Percentiles rank a stretch among this genome's conserved stretches.
These are phyloP conservation scores for Lichtheimia ornata DNA, from an alignment of 371 early-diverging fungal genomes.

Conservation along the genomic window DNA sequence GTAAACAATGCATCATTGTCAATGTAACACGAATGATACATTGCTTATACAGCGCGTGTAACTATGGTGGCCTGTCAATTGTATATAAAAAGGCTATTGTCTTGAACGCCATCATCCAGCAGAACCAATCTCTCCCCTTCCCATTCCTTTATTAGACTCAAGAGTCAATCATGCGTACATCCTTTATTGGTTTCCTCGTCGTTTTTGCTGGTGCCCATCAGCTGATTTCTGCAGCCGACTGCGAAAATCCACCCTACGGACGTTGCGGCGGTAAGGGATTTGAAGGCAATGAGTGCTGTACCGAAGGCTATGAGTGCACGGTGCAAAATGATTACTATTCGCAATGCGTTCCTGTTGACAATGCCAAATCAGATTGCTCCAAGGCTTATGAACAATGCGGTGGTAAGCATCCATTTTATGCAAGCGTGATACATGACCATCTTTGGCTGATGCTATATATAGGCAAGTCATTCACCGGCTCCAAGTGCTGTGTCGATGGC, in stretches of 20 bases:
- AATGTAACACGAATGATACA: too few relatives aligned
- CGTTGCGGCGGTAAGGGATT: slow-evolving; percentile 13
- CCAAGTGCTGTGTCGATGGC: slow-evolving; percentile 39
- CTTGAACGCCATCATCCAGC: not conserved
- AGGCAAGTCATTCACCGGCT: slow-evolving; percentile 33
- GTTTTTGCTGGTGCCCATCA: slow-evolving; percentile 6
- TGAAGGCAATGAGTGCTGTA: slow-evolving; percentile 7
- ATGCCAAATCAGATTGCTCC: slow-evolving; percentile 11
- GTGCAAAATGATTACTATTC: slow-evolving; percentile 12
- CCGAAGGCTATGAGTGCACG: slow-evolving; percentile 12
- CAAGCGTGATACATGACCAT: not conserved
- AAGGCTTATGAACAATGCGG: slow-evolving; percentile 36
- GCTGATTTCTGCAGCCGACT: slow-evolving; percentile 9
- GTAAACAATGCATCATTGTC: too few relatives aligned
- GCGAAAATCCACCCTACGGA: slow-evolving; percentile 6
- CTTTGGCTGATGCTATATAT: not conserved
- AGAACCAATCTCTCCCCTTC: not conserved
- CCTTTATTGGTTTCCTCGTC: slow-evolving; percentile 4
- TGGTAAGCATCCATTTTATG: slow-evolving; percentile 19
- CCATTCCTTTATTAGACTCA: slow-evolving; percentile 2
- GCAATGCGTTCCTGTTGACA: slow-evolving; percentile 12
- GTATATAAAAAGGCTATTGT: not conserved
- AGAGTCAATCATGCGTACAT: slow-evolving; percentile 3
- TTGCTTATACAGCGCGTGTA: too few relatives aligned
- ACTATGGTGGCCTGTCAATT: too few relatives aligned